A percentile compares a stretch with the other conserved stretches of the same genome.
Conservation (phyloP, 2,329 filamentous ascomycete species). For the Teratosphaeria zuluensis region DNA sequence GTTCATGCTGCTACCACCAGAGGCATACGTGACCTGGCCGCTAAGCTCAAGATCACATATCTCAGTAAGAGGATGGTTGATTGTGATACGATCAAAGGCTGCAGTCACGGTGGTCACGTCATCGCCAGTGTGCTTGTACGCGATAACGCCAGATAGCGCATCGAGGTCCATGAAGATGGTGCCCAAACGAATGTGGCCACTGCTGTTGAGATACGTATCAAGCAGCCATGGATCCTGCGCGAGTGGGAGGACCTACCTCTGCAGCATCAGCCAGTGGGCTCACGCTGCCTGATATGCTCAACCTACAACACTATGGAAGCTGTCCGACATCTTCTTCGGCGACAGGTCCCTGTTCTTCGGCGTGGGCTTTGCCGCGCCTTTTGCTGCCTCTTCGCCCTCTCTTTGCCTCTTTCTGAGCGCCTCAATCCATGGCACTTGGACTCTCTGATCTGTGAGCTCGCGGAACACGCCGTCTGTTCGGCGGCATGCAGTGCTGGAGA, state of each 20-base stretch:
- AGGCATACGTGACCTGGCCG: conserved; percentile 59
- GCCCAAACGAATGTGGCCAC: conserved; percentile 63
- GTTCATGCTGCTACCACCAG: conserved; percentile 63
- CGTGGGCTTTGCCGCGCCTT: conserved; percentile 24
- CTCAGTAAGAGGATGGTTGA: conserved; percentile 62
- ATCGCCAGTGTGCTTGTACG: conserved; percentile 62
- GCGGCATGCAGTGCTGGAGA: conserved; percentile 7
- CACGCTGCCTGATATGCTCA: neutral
- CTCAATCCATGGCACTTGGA: conserved; percentile 60
- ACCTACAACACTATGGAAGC: conserved; percentile 54
- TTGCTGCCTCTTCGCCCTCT: conserved; percentile 22
- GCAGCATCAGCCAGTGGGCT: conserved; percentile 17
- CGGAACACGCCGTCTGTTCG: conserved; percentile 51
- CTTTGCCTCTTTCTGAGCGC: conserved; percentile 47
- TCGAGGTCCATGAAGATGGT: conserved; percentile 73
- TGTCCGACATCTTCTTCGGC: conserved; percentile 62
- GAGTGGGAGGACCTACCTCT: conserved; percentile 51
- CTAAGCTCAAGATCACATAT: conserved; percentile 71
- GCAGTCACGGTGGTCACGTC: conserved; percentile 54
- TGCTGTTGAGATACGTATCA: conserved; percentile 68
- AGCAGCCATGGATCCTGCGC: conserved; percentile 67
- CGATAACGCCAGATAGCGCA: conserved; percentile 65
- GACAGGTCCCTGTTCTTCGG: conserved; percentile 45
- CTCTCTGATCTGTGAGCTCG: conserved; percentile 48
- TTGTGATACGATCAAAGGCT: conserved; percentile 54